Percentiles rank a stretch among this genome's conserved stretches.
phyloP scores from a whole-genome alignment of 2,329 filamentous ascomycete species.

The Aspergillus calidoustus region DNA sequence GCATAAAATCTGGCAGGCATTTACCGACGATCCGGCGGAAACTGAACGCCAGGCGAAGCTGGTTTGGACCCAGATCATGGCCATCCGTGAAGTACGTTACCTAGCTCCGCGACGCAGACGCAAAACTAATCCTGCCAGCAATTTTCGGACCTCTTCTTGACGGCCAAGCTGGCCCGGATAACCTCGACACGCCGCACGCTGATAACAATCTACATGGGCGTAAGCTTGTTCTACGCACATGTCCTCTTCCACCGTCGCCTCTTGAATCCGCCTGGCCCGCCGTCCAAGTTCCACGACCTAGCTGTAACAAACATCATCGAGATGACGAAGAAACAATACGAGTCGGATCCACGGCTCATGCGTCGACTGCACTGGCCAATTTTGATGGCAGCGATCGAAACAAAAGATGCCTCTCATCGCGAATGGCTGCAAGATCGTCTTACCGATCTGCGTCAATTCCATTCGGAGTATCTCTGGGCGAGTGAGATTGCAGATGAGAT shows the following conservation, averaged over 20 bases:
- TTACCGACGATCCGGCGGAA: conserved; percentile 27
- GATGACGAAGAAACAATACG: conserved; percentile 38
- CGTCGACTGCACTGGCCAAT: conserved; percentile 41
- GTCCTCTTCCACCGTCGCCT: conserved; percentile 39
- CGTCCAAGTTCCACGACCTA: conserved; percentile 32
- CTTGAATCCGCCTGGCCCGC: conserved; percentile 28
- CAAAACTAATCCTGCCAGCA: conserved; percentile 25
- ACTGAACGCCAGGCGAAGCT: conserved; percentile 24
- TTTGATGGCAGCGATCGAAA: conserved; percentile 40
- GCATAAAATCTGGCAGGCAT: conserved; percentile 35
- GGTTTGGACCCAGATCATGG: conserved; percentile 32
- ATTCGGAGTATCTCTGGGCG: conserved; percentile 38
- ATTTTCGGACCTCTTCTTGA: conserved; percentile 43
- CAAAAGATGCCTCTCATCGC: conserved; percentile 32
- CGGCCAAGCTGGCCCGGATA: conserved; percentile 36
- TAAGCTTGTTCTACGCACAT: conserved; percentile 40
- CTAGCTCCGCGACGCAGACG: too few species aligned
- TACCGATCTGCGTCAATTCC: conserved; percentile 31
- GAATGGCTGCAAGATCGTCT: conserved; percentile 39
- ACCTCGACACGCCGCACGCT: conserved; percentile 38
- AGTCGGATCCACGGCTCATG: conserved; percentile 35
- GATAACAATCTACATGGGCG: conserved; percentile 42
- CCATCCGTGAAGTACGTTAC: conserved; percentile 31
- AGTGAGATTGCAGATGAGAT: conserved; percentile 36
- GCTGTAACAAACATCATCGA: conserved; percentile 36